Evolutionary conservation across 495 filamentous ascomycete genomes (phyloP), one percentile per base, ranked within the genome.

Genomic region (Viridothelium virens): DNA sequence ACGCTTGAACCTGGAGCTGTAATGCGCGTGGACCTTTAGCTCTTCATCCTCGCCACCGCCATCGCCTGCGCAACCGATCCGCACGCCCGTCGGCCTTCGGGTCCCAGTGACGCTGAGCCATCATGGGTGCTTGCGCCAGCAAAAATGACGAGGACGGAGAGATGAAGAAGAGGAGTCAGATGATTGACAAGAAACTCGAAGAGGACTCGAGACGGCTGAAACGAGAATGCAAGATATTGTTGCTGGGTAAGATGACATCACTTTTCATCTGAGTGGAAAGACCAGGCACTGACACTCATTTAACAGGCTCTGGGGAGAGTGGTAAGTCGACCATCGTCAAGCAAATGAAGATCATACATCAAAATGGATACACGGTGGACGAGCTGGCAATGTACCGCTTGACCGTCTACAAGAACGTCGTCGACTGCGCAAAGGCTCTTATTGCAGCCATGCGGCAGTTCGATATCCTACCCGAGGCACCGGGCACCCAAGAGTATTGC

Each of bases 291-390:
- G 46, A 70, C 65, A 47, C n/a, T 36, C 63, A n/a, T 14, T 62
- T 56, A 59, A 53, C 73, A 98, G 94, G 94, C 47, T 97, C 94
- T 66, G 94, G 94, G 66, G 94, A 98, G 82, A 97, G 92, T 78
- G 94, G 94, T 62, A 98, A 98, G 78, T 97, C 94, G 61, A 98
- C 94, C 3, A 97, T 97, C 69, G 94, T 98, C 68, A 97, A 97
- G 77, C 94, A 97, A 82, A 98, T 97, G 94, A 98, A 98, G 79
- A 97, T 98, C 73, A 97, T 97, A 70, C 94, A 97, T 73, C 89
- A 97, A 72, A 96, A 96, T 78, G 94, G 94, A 66, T 98, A 97
- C 76, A 89, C 90, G 2, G 83, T 87, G 67, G 92, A 97, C 69
- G 94, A 98, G 75, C 84, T 97, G 63, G 87, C 87, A 61, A 84